Evolutionary conservation across 495 filamentous ascomycete genomes (phyloP), one percentile per base, ranked within the genome.

Genomic region (Platismatia glauca): DNA sequence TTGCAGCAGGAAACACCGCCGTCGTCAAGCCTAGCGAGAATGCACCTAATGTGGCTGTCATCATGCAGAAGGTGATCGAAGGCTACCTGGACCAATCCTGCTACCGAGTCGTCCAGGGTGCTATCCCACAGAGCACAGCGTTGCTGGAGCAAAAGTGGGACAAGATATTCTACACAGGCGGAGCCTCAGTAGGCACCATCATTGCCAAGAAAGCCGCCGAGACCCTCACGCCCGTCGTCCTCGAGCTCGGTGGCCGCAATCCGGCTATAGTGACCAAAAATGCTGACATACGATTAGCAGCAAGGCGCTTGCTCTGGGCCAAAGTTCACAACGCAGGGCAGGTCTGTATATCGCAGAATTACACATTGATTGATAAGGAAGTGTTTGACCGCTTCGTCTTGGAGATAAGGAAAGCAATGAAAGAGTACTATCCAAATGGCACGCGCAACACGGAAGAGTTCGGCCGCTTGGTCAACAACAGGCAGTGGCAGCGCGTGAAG

Each of bases 151-250:
- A 91, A 74, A 91, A 91, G 69, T 98, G 91, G 90, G 92, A 95
- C 74, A 96, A 96, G 80, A 93, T 98, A 67, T 93, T 95, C 78
- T 98, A 95, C 77, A 98, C 94, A 20, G 94, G 94, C 53, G 82
- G 81, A 65, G 76, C 79, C 15, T 76, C 70, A 41, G 92, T 97
- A 43, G 94, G 89, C 58, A 89, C 80, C 55, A 93, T 97, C 74
- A 85, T 98, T 67, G 84, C 91, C 29, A 89, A 91, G 76, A 94
- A 94, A 65, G 94, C 94, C 7, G 93, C 94, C 44, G 89, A 94
- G 73, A 86, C 90, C 44, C 77, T 97, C 59, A 97, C 94, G 7
- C 94, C 94, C 0, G 88, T 95, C 27, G 80, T 83, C 41, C 82
- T 97, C 60, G 94, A 97, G 76, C 82, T 97, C 58, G 94, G 94